Base-by-base conservation (phyloP, 1,139 yeast genomes). In the Nakaseomyces nivariensis region DNA sequence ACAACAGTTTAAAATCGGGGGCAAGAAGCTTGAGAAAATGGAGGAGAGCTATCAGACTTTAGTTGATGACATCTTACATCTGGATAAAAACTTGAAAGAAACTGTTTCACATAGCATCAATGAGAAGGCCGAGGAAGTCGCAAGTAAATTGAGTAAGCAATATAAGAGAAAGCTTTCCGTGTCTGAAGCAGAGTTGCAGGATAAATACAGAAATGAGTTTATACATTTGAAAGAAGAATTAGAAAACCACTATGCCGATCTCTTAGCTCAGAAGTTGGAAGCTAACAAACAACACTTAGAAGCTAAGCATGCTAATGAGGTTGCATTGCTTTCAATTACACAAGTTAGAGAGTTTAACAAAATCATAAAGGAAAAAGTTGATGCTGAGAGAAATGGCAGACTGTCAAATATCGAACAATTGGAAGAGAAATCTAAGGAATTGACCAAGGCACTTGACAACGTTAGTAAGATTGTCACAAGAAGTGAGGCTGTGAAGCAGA, bases 321-420 rank as follows among this genome's bases (percentile, higher is more conserved):
- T 90, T 38, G 72, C 82, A 29, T 75, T 85, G 65, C 80, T 85
- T 52, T 81, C 88, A 61, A 73, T 83, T 52, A 83, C 81, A 57
- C 85, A 85, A 59, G 80, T 89, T 52, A 77, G 81, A 59, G 81
- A 81, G 61, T 84, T 88, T 67, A 82, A 85, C 56, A 72, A 76
- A 54, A 74, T 82, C 54, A 73, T 92, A 51, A 68, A 76, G 47
- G 77, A 79, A 46, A 79, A 77, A 55, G 77, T 94, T 48, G 95
- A 88, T 59, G 62, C 71, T 33, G 98, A 92, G 72, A 83, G 97
- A 68, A 74, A 81, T 52, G 89, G 90, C 36, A 82, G 95, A 64
- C 77, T 89, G 59, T 77, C 85, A 48, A 76, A 82, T 61, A 75
- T 92, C 60, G 75, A 76, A 33, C 77, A 78, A 53, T 74, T 94